Percentiles rank a stretch among this genome's conserved stretches.
Conservation (phyloP, 768 basidiomycete species). For the Mycena albidolilacea region DNA sequence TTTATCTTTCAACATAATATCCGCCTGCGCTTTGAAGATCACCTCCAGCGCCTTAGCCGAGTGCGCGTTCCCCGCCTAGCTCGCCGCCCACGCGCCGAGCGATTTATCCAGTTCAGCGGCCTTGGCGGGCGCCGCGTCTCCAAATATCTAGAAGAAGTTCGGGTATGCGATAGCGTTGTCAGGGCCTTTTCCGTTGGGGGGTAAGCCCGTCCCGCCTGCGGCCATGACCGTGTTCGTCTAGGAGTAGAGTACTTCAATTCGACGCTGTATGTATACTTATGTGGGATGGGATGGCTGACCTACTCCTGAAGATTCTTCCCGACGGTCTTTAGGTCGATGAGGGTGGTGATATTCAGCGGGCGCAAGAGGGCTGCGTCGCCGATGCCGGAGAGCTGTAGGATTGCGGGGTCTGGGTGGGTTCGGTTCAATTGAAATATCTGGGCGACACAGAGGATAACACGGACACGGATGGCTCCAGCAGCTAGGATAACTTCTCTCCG, state of each 20-base stretch:
- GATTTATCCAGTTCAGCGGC: conserved; percentile 53
- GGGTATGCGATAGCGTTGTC: conserved; percentile 66
- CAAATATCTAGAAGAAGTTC: conserved; percentile 64
- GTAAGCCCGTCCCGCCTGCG: conserved; percentile 54
- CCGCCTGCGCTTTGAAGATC: conserved; percentile 61
- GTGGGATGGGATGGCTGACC: conserved; percentile 40
- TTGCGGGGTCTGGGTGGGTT: conserved; percentile 53
- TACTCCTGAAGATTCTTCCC: conserved; percentile 73
- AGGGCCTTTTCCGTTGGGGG: conserved; percentile 58
- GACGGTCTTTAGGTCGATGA: conserved; percentile 63
- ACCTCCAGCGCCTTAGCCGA: conserved; percentile 57
- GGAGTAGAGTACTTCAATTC: not conserved
- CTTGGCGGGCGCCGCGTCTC: conserved; percentile 46
- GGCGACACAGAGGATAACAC: not conserved
- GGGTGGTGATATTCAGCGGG: conserved; percentile 61
- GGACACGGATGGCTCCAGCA: conserved; percentile 64
- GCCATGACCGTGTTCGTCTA: conserved; percentile 59
- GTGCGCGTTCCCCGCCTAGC: conserved; percentile 56
- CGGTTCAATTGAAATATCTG: not conserved
- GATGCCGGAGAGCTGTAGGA: conserved; percentile 70
- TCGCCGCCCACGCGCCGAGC: conserved; percentile 57
- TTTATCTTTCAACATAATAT: conserved; percentile 61
- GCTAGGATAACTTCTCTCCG: conserved; percentile 66
- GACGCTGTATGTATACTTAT: not conserved
- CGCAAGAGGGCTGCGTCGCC: conserved; percentile 62